phyloP scores from a whole-genome alignment of 192 early-diverging fungal genomes.

The Mortierella hygrophila region DNA sequence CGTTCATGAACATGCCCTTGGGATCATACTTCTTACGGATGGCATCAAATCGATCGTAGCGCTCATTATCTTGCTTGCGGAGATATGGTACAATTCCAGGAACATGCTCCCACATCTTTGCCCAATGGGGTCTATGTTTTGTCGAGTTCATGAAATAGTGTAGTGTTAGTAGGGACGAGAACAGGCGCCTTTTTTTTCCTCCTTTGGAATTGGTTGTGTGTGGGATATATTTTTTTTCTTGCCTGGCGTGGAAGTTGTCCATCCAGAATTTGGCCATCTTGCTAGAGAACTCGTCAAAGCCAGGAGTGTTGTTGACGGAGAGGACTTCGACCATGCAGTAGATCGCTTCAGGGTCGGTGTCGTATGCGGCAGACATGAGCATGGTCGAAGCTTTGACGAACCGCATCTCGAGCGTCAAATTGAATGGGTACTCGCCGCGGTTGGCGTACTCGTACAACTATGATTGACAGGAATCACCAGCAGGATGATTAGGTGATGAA shows the following conservation, averaged over 20 bases:
- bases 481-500: not conserved
- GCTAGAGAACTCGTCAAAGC: slow-evolving; percentile 36
- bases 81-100: slow-evolving; percentile 52
- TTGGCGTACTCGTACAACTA: slow-evolving; percentile 35
- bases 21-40: slow-evolving; percentile 57
- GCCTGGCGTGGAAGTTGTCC: slow-evolving; percentile 35
- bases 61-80: slow-evolving; percentile 6
- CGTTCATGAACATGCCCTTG: slow-evolving; percentile 37
- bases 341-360: slow-evolving; percentile 45
- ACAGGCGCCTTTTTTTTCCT: too few species aligned
- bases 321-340: slow-evolving; percentile 41
- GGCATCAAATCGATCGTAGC: slow-evolving; percentile 35
- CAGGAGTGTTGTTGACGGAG: slow-evolving; percentile 24
- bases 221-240: not conserved
- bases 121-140: slow-evolving; percentile 47
- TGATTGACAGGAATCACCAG: too few species aligned
- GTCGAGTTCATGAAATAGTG: too few species aligned
- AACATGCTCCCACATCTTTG: slow-evolving; percentile 55
- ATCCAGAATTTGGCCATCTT: slow-evolving; percentile 50
- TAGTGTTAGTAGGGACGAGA: not conserved
- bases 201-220: too few species aligned
- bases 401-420: slow-evolving; percentile 42
- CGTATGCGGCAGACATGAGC: slow-evolving; percentile 37
- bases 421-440: slow-evolving; percentile 34
- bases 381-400: slow-evolving; percentile 33